phyloP scores from a whole-genome alignment of 495 filamentous ascomycete genomes.

The Pyronema domesticum region DNA sequence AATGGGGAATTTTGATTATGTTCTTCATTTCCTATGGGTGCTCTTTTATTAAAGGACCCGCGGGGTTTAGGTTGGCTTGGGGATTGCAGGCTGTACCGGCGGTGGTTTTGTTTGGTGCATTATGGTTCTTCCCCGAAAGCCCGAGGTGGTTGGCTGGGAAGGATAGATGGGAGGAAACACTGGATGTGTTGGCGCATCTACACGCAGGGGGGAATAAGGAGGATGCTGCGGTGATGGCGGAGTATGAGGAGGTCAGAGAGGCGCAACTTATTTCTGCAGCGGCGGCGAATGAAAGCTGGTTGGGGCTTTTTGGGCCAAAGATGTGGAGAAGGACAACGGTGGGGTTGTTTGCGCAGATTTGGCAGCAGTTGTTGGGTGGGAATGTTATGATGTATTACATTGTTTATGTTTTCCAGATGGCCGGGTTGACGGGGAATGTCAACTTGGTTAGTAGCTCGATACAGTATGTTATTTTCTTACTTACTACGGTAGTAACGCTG shows the following conservation, averaged over 20 bases:
- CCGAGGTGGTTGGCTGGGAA: slow-evolving; percentile 61
- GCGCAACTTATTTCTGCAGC: slow-evolving; percentile 14
- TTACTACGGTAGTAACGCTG: slow-evolving; percentile 38
- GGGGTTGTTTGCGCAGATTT: slow-evolving; percentile 65
- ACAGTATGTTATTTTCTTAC: slow-evolving; percentile 55
- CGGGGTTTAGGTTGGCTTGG: slow-evolving; percentile 58
- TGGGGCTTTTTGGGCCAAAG: slow-evolving; percentile 48
- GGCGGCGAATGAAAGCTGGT: slow-evolving; percentile 43
- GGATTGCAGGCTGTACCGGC: slow-evolving; percentile 59
- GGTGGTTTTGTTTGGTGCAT: slow-evolving; percentile 40
- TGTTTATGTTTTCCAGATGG: slow-evolving; percentile 55
- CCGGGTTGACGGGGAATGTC: slow-evolving; percentile 41
- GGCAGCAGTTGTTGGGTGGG: slow-evolving; percentile 71
- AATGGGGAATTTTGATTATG: slow-evolving; percentile 71
- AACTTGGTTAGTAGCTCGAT: slow-evolving; percentile 50
- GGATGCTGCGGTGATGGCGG: slow-evolving; percentile 37
- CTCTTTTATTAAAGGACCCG: slow-evolving; percentile 42
- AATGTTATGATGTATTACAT: slow-evolving; percentile 67
- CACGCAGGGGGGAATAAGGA: slow-evolving; percentile 48
- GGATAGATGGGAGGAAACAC: slow-evolving; percentile 55
- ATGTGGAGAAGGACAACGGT: slow-evolving; percentile 38
- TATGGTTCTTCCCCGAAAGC: slow-evolving; percentile 53
- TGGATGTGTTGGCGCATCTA: slow-evolving; percentile 42
- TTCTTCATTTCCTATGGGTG: slow-evolving; percentile 64
- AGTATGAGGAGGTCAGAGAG: slow-evolving; percentile 19